Evolutionary conservation across 2,329 filamentous ascomycete species (phyloP), one percentile per base, ranked within the genome.

Genomic region (Chaetothyriales sp.): DNA sequence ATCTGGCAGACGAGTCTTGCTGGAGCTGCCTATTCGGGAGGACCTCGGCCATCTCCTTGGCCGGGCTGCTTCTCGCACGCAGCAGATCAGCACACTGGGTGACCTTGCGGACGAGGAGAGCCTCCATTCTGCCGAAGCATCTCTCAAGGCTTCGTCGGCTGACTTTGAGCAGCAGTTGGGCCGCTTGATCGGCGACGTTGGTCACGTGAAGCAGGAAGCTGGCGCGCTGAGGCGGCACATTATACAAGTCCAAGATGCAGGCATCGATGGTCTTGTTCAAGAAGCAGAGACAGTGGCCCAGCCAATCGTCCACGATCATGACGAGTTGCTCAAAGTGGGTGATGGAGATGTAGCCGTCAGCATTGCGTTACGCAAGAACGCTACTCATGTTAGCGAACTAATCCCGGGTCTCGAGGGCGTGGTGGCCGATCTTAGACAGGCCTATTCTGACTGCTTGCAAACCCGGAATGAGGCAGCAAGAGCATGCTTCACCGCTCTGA

Each of bases 221-320:
- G 49, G 51, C 22, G 33, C 49, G 18, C 51, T 49, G 4, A 46
- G 51, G 19, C 28, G 40, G 37, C 50, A 52, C 5, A 50, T 53
- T 19, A 48, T 54, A 2, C 53, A 54, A 50, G 40, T 61, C 2
- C 55, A 55, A 25, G 55, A 58, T 18, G 48, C 56, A 40, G 58
- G 60, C 43, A 56, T 54, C 4, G 54, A 56, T 44, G 53, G 53
- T 19, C 47, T 61, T 10, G 19, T 59, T 33, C 54, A 61, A 43
- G 92, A 97, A 65, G 88, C 97, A 44, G 83, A 90, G 64, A 84
- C 86, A 0, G 76, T 97, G 51, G 82, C 83, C 49, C 88, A 82
- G 61, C 95, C 95, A 68, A 85, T 98, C 48, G 81, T 83, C 47
- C 86, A 83, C 5, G 92, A 97, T 67, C 86, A 88, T 63, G 83